Conservation (phyloP, 75 land plant genomes). For the Isoetes taiwanensis region DNA sequence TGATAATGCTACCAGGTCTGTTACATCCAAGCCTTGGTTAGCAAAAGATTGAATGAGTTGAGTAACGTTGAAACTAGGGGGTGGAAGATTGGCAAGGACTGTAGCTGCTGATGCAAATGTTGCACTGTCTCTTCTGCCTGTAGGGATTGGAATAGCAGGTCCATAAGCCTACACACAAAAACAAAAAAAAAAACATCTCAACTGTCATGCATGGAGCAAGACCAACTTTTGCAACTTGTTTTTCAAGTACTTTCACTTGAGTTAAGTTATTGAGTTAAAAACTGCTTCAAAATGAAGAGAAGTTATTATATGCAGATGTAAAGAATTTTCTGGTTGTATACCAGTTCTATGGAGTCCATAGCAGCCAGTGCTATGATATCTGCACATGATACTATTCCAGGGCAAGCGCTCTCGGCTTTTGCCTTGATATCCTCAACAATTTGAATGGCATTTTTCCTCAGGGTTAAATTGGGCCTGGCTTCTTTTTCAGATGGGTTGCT, state of each 20-base stretch:
- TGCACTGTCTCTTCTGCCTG: background rate
- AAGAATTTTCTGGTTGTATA: too few relatives aligned
- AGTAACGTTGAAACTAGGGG: background rate
- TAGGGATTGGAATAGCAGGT: background rate
- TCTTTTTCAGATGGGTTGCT: conserved; percentile 30
- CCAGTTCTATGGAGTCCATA: conserved; percentile 28
- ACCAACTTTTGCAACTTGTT: too few relatives aligned
- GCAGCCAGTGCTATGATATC: conserved; percentile 38
- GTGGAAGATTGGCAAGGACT: background rate
- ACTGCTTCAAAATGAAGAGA: too few relatives aligned
- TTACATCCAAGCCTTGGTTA: background rate
- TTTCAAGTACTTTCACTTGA: too few relatives aligned
- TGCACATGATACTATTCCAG: conserved; percentile 37
- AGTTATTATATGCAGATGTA: too few relatives aligned
- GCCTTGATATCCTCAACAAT: conserved; percentile 27
- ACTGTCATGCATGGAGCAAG: too few relatives aligned
- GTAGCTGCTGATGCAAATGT: background rate
- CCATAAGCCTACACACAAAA: background rate
- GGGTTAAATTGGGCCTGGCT: conserved; percentile 27
- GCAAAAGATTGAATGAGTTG: background rate
- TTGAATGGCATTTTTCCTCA: conserved; percentile 27
- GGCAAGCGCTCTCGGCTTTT: conserved; percentile 18
- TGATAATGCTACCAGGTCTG: conserved; percentile 6
- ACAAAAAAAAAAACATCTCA: background rate
- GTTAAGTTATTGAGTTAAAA: too few relatives aligned